Conservation (phyloP, 2,329 filamentous ascomycete species). For the Neoscytalidium dimidiatum region DNA sequence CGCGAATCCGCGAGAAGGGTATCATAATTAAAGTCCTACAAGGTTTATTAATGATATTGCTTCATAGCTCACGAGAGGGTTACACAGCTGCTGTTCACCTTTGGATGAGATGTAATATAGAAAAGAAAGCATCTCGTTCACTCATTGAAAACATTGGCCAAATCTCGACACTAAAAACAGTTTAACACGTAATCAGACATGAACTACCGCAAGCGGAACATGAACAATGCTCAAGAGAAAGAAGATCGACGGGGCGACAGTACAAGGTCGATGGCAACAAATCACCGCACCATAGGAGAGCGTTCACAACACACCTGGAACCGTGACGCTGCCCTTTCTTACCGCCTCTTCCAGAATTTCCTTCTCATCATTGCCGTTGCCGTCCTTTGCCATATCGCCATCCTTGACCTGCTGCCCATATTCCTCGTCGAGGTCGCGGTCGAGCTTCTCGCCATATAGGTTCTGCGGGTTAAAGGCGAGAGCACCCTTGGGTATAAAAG, state of each 20-base stretch:
- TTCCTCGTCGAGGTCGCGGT: slow-evolving; percentile 27
- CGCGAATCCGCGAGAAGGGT: not conserved
- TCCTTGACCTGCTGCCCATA: not conserved
- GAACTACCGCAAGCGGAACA: not conserved
- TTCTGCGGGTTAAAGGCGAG: slow-evolving; percentile 48
- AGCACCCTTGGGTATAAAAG: slow-evolving; percentile 50
- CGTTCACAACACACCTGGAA: not conserved
- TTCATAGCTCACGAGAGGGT: not conserved
- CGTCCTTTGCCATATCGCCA: not conserved
- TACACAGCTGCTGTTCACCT: not conserved
- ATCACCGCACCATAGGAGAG: not conserved
- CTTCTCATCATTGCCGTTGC: not conserved
- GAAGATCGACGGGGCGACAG: not conserved
- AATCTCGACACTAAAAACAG: not conserved
- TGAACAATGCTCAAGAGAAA: not conserved
- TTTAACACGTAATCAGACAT: not conserved
- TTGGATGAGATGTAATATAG: not conserved
- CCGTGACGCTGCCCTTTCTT: not conserved
- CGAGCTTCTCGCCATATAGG: slow-evolving; percentile 42
- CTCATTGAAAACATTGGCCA: not conserved
- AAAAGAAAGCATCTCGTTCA: not conserved
- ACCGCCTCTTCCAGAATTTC: not conserved
- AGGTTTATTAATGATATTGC: not conserved
- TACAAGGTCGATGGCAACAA: no score
- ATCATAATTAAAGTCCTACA: slow-evolving; percentile 41